phyloP scores from a whole-genome alignment of 345 rosid genomes.

The Rhodamnia argentea region DNA sequence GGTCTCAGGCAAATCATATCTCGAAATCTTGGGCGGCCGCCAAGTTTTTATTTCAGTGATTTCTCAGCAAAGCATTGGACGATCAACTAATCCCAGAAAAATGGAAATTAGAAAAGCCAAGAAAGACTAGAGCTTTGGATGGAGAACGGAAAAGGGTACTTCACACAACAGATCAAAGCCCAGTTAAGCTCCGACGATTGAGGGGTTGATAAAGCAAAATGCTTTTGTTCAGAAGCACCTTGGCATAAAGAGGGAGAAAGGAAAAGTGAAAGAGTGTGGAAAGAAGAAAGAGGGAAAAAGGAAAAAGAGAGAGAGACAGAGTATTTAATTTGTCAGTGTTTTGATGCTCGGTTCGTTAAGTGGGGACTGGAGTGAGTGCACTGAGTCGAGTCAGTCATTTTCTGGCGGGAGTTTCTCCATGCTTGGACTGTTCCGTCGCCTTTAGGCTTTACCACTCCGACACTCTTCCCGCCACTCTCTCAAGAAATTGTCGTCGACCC shows the following conservation, averaged over 20 bases:
- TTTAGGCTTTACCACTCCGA: not conserved
- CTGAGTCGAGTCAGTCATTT: not conserved
- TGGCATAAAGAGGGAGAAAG: not conserved
- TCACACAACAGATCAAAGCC: not conserved
- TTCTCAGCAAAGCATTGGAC: not conserved
- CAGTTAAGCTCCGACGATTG: not conserved
- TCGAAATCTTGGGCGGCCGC: not conserved
- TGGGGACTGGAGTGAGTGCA: not conserved
- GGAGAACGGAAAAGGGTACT: not conserved
- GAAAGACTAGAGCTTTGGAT: not conserved
- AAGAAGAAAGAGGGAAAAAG: not conserved
- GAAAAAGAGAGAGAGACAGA: not conserved
- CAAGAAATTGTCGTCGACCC: not conserved
- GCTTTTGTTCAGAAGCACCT: not conserved
- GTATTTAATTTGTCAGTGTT: not conserved
- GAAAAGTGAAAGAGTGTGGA: not conserved
- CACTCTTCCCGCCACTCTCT: not conserved
- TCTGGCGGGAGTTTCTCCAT: not conserved
- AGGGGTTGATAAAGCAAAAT: not conserved
- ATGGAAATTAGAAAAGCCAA: not conserved
- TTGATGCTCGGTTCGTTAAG: not conserved
- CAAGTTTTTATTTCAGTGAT: not conserved
- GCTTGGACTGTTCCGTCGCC: not conserved
- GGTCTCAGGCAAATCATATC: conserved; percentile 54
- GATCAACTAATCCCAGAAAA: not conserved